Evolutionary conservation across 495 filamentous ascomycete species (phyloP).

Genomic region (Xanthoparmelia taractica): DNA sequence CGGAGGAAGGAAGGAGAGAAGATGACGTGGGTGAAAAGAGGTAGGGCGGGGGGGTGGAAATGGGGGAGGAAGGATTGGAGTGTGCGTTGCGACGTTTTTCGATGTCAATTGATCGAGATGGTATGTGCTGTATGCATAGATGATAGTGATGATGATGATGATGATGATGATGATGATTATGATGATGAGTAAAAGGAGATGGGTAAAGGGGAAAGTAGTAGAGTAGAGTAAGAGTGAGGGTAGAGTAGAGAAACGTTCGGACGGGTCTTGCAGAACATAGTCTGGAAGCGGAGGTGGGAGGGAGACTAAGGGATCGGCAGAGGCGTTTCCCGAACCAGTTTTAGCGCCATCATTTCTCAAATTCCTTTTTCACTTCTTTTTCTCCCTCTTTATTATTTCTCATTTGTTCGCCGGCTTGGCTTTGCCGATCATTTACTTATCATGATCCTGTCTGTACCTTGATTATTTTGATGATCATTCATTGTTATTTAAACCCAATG

Average conservation of each 20-base stretch:
- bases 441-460: too few relatives aligned
- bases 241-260: too few relatives aligned
- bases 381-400: too few relatives aligned
- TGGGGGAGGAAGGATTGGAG: background rate
- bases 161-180: background rate
- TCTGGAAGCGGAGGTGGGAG: slow-evolving; percentile 3
- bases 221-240: background rate
- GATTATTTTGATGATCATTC: background rate
- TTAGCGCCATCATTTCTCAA: background rate
- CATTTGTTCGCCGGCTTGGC: background rate
- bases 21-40: background rate
- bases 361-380: background rate
- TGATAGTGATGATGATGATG: background rate
- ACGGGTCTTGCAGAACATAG: background rate
- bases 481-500: too few relatives aligned
- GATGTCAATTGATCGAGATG: background rate
- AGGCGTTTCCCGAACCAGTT: background rate
- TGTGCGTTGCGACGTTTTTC: background rate
- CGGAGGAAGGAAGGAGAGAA: background rate
- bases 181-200: background rate
- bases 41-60: background rate
- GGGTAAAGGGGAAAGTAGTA: background rate
- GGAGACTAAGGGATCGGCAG: background rate
- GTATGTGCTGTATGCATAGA: background rate
- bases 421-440: slow-evolving; percentile 8